These are phyloP conservation scores for Phytophthora pisi DNA, from an alignment of 352 stramenopile species.

Conservation along the genomic window DNA sequence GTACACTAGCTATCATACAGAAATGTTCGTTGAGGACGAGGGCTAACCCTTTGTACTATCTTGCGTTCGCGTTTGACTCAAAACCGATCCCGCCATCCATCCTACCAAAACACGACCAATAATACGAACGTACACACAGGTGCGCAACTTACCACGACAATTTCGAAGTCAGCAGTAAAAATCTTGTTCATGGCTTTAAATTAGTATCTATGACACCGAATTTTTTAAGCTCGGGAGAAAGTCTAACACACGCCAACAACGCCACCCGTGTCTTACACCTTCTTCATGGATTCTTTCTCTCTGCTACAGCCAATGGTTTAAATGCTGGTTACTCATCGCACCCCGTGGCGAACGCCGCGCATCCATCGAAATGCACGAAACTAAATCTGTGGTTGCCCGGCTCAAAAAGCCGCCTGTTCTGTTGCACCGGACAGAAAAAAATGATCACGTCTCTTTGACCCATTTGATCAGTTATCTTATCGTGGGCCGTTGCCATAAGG, in stretches of 20 bases:
- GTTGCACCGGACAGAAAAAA: constrained; percentile 3
- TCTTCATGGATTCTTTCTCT: not conserved
- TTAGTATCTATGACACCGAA: too few species aligned
- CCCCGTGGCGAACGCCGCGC: not conserved
- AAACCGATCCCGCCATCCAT: not conserved
- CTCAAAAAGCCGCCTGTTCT: not conserved
- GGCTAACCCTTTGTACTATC: too few species aligned
- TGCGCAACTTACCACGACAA: too few species aligned
- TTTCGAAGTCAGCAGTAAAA: too few species aligned
- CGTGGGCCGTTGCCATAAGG: not conserved
- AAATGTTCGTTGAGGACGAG: too few species aligned
- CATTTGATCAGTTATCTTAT: not conserved
- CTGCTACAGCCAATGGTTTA: not conserved
- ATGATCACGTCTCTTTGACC: constrained; percentile 2
- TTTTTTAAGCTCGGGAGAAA: too few species aligned
- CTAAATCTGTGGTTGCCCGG: not conserved
- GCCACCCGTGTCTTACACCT: not conserved
- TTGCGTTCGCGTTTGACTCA: not conserved
- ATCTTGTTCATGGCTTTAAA: too few species aligned
- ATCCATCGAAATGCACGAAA: not conserved
- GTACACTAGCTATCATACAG: too few species aligned
- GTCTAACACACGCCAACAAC: too few species aligned
- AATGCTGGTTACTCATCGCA: not conserved
- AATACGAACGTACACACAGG: too few species aligned
- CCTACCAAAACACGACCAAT: not conserved